A percentile compares a stretch with the other conserved stretches of the same genome.
These are phyloP conservation scores for Lasiosphaeria hispida DNA, from an alignment of 495 filamentous ascomycete genomes.

Conservation along the genomic window DNA sequence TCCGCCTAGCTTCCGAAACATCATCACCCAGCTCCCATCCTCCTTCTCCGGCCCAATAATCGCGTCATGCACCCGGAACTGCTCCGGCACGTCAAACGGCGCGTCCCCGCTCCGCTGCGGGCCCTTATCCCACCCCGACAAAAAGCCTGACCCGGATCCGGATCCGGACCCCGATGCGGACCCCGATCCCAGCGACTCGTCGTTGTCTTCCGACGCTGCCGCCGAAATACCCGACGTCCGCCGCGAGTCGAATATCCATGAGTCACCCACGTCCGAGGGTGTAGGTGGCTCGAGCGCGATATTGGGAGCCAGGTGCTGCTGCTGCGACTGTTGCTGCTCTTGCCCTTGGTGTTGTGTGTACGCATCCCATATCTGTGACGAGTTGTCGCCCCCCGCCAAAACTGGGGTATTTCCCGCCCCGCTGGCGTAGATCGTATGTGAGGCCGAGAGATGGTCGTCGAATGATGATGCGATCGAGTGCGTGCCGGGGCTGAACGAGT, in stretches of 20 bases:
- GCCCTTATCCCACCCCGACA: neutral
- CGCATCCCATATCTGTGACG: neutral
- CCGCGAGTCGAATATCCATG: constrained; percentile 5
- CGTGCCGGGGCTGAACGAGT: constrained; percentile 22
- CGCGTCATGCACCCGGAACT: constrained; percentile 28
- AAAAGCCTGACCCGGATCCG: neutral
- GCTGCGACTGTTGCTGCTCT: neutral
- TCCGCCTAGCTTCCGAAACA: constrained; percentile 31
- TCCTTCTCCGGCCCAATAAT: constrained; percentile 30
- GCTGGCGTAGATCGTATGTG: constrained; percentile 19
- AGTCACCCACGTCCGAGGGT: constrained; percentile 4
- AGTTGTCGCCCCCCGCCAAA: neutral
- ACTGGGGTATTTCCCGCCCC: constrained; percentile 1
- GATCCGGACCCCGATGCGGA: neutral
- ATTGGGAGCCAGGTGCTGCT: constrained; percentile 2
- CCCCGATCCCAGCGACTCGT: neutral
- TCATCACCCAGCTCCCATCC: constrained; percentile 32
- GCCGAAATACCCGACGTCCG: neutral
- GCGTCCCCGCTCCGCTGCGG: constrained; percentile 21
- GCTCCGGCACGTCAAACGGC: constrained; percentile 33
- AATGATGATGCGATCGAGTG: constrained; percentile 26
- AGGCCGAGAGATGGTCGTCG: constrained; percentile 18
- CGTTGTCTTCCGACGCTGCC: neutral
- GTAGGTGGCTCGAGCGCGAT: constrained; percentile 21
- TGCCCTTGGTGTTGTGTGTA: neutral